Evolutionary conservation across 1,284 basidiomycete genomes (phyloP), one percentile per base, ranked within the genome.

Genomic region (Afroboletus lepidellus): DNA sequence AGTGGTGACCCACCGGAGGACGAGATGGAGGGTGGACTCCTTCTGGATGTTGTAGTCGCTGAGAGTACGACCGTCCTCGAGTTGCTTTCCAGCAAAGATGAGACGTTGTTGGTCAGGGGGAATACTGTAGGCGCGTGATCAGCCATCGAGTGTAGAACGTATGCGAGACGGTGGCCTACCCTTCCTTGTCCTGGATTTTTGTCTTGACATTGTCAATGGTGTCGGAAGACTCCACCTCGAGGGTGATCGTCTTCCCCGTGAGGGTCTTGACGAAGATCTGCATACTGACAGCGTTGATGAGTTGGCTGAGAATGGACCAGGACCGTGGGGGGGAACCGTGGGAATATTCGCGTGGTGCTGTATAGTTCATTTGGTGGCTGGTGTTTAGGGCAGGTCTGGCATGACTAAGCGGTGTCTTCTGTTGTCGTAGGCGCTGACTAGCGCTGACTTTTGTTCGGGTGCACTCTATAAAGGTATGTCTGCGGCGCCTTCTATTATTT

Each of bases 41-140:
- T 98, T 98, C 81, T 99, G 96, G 76, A 97, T 97, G 81, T 96
- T 96, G 80, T 97, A 97, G 78, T 97, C 94, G 65, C 81, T 87
- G 54, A 97, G 80, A 38, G 94, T 97, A 67, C 94, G 89, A 56
- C 94, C 94, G 73, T 98, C 94, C 77, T 97, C 94, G 62, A 98
- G 88, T 75, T 62, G 60, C 62, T 61, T 61, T 1, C 60, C 60
- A 16, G 60, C 62, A 29, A 65, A 65, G 4, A 61, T 65, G 25
- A 61, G 61, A 33, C 62, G 60, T 18, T 61, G 60, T 48, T 61
- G 60, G 34, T 63, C 60, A 0, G 60, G 60, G 4, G 63, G 61
- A 3, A 62, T 62, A 13, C 61, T 62, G 30, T 38, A 18, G 20
- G 37, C 25, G 24, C 18, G 25, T 34, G 42, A 41, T 53, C 25